These are phyloP conservation scores for Cercospora canescens DNA, from an alignment of 2,329 filamentous ascomycete species.

Conservation along the genomic window DNA sequence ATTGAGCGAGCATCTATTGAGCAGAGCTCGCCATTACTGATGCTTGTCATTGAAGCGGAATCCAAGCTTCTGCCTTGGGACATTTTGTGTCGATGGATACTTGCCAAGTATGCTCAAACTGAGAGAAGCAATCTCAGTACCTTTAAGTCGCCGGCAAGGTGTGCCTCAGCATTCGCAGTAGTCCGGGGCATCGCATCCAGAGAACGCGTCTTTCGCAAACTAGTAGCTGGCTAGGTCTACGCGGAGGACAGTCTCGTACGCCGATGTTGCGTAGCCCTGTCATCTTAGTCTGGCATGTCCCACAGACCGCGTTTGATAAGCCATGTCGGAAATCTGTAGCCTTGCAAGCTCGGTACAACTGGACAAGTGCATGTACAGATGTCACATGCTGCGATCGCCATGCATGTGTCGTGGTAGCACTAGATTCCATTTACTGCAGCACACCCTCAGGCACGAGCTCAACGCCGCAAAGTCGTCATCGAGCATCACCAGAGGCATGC, in stretches of 20 bases:
- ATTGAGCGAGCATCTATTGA: too few species aligned
- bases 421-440: background rate
- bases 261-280: background rate
- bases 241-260: background rate
- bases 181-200: too few species aligned
- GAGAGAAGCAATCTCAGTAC: too few species aligned
- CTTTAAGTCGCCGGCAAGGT: too few species aligned
- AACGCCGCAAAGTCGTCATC: background rate
- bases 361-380: background rate
- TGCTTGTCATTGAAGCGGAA: background rate
- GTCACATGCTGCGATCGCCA: background rate
- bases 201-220: background rate
- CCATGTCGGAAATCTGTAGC: background rate
- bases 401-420: background rate
- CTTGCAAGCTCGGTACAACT: background rate
- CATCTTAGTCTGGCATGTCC: background rate
- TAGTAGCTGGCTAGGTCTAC: background rate
- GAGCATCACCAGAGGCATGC: background rate
- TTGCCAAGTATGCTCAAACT: too few species aligned
- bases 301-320: background rate
- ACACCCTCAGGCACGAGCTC: constrained; percentile 1
- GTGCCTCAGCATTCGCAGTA: too few species aligned
- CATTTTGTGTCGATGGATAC: background rate
- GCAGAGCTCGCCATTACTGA: background rate
- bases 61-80: background rate